A percentile compares a stretch with the other conserved stretches of the same genome.
These are phyloP conservation scores for Botrytis squamosa DNA, from an alignment of 2,329 filamentous ascomycete species.

Conservation along the genomic window DNA sequence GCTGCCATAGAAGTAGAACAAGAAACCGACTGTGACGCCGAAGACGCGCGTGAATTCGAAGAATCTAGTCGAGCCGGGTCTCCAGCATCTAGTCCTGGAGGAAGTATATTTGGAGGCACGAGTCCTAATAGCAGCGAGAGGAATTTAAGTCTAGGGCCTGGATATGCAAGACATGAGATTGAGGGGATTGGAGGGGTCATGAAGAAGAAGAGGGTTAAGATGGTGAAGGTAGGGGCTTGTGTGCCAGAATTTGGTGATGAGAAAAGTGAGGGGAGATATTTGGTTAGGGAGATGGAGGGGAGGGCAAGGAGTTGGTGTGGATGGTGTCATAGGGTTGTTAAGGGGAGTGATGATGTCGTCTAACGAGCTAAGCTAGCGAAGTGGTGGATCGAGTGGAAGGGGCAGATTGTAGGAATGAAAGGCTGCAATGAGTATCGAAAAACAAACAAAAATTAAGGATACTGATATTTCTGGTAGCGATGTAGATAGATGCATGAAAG, in stretches of 20 bases:
- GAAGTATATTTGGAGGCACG: conserved; percentile 20
- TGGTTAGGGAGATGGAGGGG: conserved; percentile 69
- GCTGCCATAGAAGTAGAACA: conserved; percentile 75
- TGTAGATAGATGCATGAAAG: not conserved
- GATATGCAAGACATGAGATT: conserved; percentile 84
- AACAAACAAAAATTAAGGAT: not conserved
- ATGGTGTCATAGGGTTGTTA: conserved; percentile 81
- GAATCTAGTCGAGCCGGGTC: conserved; percentile 26
- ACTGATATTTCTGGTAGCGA: not conserved
- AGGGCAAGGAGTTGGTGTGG: conserved; percentile 80
- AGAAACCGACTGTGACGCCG: conserved; percentile 82
- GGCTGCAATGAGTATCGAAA: not conserved
- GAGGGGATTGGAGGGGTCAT: conserved; percentile 86
- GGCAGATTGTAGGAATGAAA: not conserved
- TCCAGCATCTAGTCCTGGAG: conserved; percentile 28
- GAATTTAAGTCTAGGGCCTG: conserved; percentile 52
- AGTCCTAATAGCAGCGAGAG: conserved; percentile 24
- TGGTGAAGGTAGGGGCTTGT: conserved; percentile 76
- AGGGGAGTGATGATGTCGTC: conserved; percentile 49
- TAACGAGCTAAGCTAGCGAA: conserved; percentile 16
- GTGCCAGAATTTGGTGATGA: conserved; percentile 87
- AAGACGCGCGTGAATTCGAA: conserved; percentile 53
- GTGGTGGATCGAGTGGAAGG: not conserved
- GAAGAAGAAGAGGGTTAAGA: conserved; percentile 83
- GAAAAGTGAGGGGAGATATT: conserved; percentile 60